Evolutionary conservation across 495 filamentous ascomycete species (phyloP).

Genomic region (Xylaria sp.): DNA sequence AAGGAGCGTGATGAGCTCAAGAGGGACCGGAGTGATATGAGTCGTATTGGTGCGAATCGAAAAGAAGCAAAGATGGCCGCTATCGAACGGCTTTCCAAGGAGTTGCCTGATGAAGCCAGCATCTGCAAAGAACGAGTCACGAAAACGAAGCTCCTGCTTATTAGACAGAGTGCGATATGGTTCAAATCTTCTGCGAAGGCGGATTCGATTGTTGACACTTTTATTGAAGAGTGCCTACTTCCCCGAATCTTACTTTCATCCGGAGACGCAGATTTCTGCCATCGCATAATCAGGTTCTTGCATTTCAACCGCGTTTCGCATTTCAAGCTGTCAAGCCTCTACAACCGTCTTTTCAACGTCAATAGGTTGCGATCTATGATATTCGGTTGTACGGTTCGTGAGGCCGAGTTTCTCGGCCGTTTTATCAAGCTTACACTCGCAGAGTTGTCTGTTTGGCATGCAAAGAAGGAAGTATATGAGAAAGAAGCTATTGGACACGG

Average conservation of each 20-base stretch:
- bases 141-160: slow-evolving; percentile 67
- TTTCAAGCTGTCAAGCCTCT: slow-evolving; percentile 84
- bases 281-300: slow-evolving; percentile 82
- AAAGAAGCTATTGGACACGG: slow-evolving; percentile 70
- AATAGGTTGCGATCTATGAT: slow-evolving; percentile 80
- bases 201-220: slow-evolving; percentile 71
- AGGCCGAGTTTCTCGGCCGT: slow-evolving; percentile 87
- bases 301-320: slow-evolving; percentile 82
- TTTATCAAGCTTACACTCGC: slow-evolving; percentile 83
- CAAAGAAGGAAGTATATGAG: slow-evolving; percentile 75
- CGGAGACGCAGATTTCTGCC: slow-evolving; percentile 84
- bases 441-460: slow-evolving; percentile 85
- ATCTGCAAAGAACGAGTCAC: slow-evolving; percentile 68
- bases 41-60: slow-evolving; percentile 63
- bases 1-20: slow-evolving; percentile 66
- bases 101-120: slow-evolving; percentile 73
- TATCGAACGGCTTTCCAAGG: slow-evolving; percentile 63
- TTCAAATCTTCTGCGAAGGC: slow-evolving; percentile 75
- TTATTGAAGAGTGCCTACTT: slow-evolving; percentile 90
- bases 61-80: slow-evolving; percentile 70
- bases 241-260: slow-evolving; percentile 85
- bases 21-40: slow-evolving; percentile 75
- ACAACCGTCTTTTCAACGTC: slow-evolving; percentile 83
- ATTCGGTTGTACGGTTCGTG: slow-evolving; percentile 84
- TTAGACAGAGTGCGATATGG: slow-evolving; percentile 61